Base-by-base conservation (phyloP, 2,329 filamentous ascomycete genomes). In the Cytospora piceicola region DNA sequence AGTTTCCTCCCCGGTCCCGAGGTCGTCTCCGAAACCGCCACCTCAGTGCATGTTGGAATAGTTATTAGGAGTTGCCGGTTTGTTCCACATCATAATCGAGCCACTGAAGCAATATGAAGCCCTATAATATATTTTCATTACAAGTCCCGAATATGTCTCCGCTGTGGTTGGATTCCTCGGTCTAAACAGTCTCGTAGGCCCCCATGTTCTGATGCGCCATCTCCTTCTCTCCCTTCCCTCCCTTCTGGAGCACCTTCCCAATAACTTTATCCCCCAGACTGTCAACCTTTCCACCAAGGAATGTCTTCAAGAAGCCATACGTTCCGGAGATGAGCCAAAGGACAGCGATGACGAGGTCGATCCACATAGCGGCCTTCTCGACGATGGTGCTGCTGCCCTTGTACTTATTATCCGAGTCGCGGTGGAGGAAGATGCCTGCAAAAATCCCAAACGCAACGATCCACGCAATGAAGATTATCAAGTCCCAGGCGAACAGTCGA, bases 281-380 rank as follows among this genome's bases (percentile, higher is more conserved):
- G 14, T 81, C 79, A 5, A 73, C 73, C 71, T 79, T 80, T 14
- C 79, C 78, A 0, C 79, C 78, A 52, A 81, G 59, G 66, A 76
- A 79, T 0, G 75, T 78, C 74, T 79, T 79, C 67, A 77, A 29
- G 57, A 68, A 75, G 32, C 81, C 81, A 46, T 82, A 83, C 7
- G 71, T 71, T 7, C 76, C 80, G 0, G 80, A 81, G 4, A 81
- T 68, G 15, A 88, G 76, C 90, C 90, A 93, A 53, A 93, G 76
- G 27, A 89, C 64, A 75, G 89, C 81, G 69, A 90, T 91, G 36
- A 87, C 80, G 30, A 93, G 73, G 73, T 92, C 89, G 30, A 93
- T 77, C 88, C 89, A 93, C 3, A 91, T 89, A 2, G 89, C 89
- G 67, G 85, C 81, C 77, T 90, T 89, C 90, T 93, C 93, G 8